Percentiles rank a stretch among this genome's conserved stretches.
Conservation (phyloP, 768 basidiomycete genomes). For the Leccinum truebloodii region DNA sequence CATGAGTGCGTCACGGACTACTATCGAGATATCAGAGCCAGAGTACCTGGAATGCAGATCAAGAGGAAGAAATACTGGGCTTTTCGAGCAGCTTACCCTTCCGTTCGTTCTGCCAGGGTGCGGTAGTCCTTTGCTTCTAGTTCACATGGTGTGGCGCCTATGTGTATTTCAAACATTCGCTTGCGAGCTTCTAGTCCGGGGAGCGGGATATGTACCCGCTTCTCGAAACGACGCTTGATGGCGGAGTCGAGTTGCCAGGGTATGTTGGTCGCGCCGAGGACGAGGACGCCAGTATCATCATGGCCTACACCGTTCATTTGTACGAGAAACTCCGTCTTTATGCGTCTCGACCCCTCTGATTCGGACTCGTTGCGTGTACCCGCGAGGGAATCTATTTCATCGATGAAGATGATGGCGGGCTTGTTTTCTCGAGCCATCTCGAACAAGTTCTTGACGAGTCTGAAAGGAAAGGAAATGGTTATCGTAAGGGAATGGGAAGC, state of each 20-base stretch:
- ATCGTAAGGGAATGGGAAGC: neutral
- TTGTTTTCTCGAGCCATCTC: conserved; percentile 95
- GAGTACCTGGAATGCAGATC: conserved; percentile 58
- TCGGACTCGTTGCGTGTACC: conserved; percentile 96
- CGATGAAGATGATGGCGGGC: conserved; percentile 98
- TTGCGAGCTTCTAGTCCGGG: conserved; percentile 90
- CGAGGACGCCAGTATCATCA: conserved; percentile 94
- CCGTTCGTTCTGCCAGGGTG: conserved; percentile 79
- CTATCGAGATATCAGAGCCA: conserved; percentile 91
- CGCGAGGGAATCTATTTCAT: conserved; percentile 96
- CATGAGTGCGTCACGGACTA: conserved; percentile 97
- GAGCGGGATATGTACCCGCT: conserved; percentile 97
- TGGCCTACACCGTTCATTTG: conserved; percentile 99
- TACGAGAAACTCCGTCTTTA: conserved; percentile 97
- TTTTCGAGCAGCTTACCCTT: conserved; percentile 52
- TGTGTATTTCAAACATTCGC: conserved; percentile 96
- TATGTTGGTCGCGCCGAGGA: conserved; percentile 97
- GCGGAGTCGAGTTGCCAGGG: conserved; percentile 98
- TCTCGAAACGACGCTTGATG: conserved; percentile 98
- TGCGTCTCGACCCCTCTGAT: conserved; percentile 93
- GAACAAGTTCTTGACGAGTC: conserved; percentile 94
- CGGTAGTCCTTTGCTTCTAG: conserved; percentile 79
- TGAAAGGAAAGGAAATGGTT: conserved; percentile 31
- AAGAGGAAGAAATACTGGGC: neutral
- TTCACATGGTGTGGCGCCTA: conserved; percentile 90